These are phyloP conservation scores for Cylindrotheca closterium DNA, from an alignment of 108 stramenopile species.

Conservation along the genomic window DNA sequence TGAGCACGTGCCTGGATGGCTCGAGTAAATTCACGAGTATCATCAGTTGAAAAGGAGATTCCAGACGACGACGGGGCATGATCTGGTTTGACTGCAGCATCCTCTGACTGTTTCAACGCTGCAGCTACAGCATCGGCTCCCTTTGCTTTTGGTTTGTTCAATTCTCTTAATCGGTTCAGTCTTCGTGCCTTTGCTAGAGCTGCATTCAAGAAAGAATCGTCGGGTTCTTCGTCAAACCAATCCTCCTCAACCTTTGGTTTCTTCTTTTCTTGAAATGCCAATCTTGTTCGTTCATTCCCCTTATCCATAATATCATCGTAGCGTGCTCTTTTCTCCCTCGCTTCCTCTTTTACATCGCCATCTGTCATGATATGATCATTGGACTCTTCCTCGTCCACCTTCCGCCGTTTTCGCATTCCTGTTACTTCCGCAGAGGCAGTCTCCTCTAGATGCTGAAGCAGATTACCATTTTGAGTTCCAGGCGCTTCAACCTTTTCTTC, in stretches of 20 bases:
- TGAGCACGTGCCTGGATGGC: slow-evolving; percentile 72
- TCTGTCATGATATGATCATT: slow-evolving; percentile 32
- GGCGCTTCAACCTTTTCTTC: slow-evolving; percentile 9
- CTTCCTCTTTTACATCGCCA: slow-evolving; percentile 17
- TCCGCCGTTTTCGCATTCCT: slow-evolving; percentile 39
- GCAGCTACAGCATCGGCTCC: slow-evolving; percentile 75
- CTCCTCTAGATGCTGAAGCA: slow-evolving; percentile 45
- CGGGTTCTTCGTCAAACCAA: slow-evolving; percentile 59
- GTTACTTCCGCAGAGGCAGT: slow-evolving; percentile 18
- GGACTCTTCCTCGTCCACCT: slow-evolving; percentile 37
- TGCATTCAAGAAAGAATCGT: slow-evolving; percentile 86
- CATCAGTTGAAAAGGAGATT: slow-evolving; percentile 76
- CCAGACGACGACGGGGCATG: neutral
- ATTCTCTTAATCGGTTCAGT: slow-evolving; percentile 65
- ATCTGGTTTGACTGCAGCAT: slow-evolving; percentile 7
- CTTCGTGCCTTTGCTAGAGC: slow-evolving; percentile 88
- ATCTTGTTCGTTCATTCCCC: slow-evolving; percentile 65
- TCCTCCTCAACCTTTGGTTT: slow-evolving; percentile 12
- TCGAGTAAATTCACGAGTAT: slow-evolving; percentile 83
- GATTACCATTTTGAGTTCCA: neutral
- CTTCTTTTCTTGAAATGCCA: slow-evolving; percentile 38
- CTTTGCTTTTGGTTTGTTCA: slow-evolving; percentile 26
- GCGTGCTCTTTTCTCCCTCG: slow-evolving; percentile 39
- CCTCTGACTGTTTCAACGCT: slow-evolving; percentile 41
- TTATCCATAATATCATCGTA: slow-evolving; percentile 84